Evolutionary conservation across 371 early-diverging fungal genomes (phyloP).

Genomic region (Choanephora cucurbitarum): DNA sequence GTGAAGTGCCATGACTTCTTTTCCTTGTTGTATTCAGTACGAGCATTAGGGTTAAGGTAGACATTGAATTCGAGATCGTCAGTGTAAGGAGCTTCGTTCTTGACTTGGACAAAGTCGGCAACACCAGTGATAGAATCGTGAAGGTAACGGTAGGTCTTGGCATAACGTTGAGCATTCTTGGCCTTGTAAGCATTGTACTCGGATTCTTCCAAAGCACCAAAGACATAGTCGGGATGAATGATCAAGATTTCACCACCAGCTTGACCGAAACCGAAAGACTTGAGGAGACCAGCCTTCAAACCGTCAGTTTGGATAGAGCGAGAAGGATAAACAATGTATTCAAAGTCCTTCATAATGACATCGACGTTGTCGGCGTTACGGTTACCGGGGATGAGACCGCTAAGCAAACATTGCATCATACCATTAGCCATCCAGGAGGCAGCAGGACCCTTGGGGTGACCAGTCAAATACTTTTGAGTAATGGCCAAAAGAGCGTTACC

Average conservation of each 20-base stretch:
- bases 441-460: slow-evolving; percentile 97
- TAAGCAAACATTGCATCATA: slow-evolving; percentile 83
- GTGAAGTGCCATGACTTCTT: slow-evolving; percentile 79
- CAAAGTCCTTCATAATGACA: slow-evolving; percentile 74
- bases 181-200: slow-evolving; percentile 75
- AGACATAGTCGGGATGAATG: slow-evolving; percentile 90
- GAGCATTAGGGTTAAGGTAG: slow-evolving; percentile 90
- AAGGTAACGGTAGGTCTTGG: slow-evolving; percentile 88
- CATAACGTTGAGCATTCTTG: slow-evolving; percentile 76
- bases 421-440: slow-evolving; percentile 99
- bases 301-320: slow-evolving; percentile 91
- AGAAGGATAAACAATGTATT: slow-evolving; percentile 86
- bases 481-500: slow-evolving; percentile 84
- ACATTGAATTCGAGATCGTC: slow-evolving; percentile 84
- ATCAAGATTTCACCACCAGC: slow-evolving; percentile 93
- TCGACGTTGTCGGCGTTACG: slow-evolving; percentile 96
- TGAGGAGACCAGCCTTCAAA: slow-evolving; percentile 91
- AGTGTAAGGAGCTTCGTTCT: slow-evolving; percentile 88
- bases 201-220: slow-evolving; percentile 75
- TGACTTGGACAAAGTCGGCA: slow-evolving; percentile 86
- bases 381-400: slow-evolving; percentile 93
- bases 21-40: slow-evolving; percentile 79
- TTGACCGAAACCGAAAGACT: slow-evolving; percentile 97
- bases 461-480: slow-evolving; percentile 96
- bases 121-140: slow-evolving; percentile 92